A percentile compares a stretch with the other conserved stretches of the same genome.
phyloP scores from a whole-genome alignment of 2,329 filamentous ascomycete species.

The Aureobasidium leucospermi region DNA sequence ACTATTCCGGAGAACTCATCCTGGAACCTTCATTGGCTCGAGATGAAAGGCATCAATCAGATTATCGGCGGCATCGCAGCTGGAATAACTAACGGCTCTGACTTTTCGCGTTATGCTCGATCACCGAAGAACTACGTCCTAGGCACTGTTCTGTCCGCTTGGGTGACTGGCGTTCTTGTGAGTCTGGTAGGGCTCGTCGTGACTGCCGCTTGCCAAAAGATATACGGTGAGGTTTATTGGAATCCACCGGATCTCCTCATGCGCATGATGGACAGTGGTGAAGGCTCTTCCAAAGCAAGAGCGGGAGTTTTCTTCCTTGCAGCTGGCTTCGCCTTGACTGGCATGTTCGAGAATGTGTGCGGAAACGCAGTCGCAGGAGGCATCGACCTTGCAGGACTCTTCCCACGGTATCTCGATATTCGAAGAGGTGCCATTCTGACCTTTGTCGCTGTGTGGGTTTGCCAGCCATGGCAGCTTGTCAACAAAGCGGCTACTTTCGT shows the following conservation, averaged over 20 bases:
- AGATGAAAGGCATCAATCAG: conserved; percentile 41
- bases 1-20: neutral
- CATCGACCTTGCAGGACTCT: neutral
- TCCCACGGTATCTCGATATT: conserved; percentile 1
- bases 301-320: conserved; percentile 32
- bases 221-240: conserved; percentile 32
- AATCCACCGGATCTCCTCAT: conserved; percentile 40
- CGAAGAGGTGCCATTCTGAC: conserved; percentile 24
- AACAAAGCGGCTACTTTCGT: conserved; percentile 31
- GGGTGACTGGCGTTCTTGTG: conserved; percentile 35
- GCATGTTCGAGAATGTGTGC: conserved; percentile 32
- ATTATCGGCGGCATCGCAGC: conserved; percentile 35
- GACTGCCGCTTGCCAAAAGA: conserved; percentile 33
- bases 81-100: conserved; percentile 37
- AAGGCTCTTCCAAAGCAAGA: conserved; percentile 32
- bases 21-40: conserved; percentile 38
- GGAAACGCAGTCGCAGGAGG: conserved; percentile 1
- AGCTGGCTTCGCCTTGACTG: conserved; percentile 29
- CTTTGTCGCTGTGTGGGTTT: conserved; percentile 29
- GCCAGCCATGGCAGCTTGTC: conserved; percentile 33
- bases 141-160: conserved; percentile 35
- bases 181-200: conserved; percentile 37
- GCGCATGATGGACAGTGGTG: conserved; percentile 38
- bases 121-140: conserved; percentile 30
- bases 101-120: conserved; percentile 39